Percentiles rank a stretch among this genome's conserved stretches.
These are phyloP conservation scores for Naganishia kalamii DNA, from an alignment of 768 basidiomycete genomes.

Conservation along the genomic window DNA sequence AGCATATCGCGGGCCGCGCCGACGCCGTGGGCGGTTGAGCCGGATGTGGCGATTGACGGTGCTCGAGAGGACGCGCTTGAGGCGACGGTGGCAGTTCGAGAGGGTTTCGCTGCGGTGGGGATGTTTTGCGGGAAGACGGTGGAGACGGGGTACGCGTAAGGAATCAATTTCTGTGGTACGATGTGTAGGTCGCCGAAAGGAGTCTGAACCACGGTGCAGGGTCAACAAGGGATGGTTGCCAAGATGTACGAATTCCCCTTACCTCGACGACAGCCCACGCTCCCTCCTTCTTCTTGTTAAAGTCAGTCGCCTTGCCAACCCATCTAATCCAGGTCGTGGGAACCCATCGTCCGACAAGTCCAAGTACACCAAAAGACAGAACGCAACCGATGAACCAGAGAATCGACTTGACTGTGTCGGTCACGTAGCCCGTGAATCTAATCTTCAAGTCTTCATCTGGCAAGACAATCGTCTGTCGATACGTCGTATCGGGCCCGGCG, in stretches of 20 bases:
- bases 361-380: conserved; percentile 64
- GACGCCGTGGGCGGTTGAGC: conserved; percentile 21
- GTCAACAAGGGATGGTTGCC: neutral
- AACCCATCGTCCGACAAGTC: conserved; percentile 85
- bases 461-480: conserved; percentile 72
- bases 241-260: conserved; percentile 33
- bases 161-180: conserved; percentile 61
- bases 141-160: conserved; percentile 70
- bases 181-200: conserved; percentile 74
- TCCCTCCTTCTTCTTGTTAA: conserved; percentile 61
- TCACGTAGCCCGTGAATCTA: conserved; percentile 78
- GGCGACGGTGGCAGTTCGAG: conserved; percentile 11
- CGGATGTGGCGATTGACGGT: conserved; percentile 16
- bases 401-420: conserved; percentile 57
- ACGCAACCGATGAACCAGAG: conserved; percentile 69
- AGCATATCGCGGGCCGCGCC: conserved; percentile 45
- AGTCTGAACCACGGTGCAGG: conserved; percentile 53
- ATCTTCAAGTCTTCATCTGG: conserved; percentile 84
- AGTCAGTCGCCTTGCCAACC: conserved; percentile 75
- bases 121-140: conserved; percentile 63
- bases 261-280: conserved; percentile 77
- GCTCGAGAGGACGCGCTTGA: conserved; percentile 18
- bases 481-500: conserved; percentile 5
- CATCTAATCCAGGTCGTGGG: conserved; percentile 84
- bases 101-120: neutral